A percentile compares a stretch with the other conserved stretches of the same genome.
These are phyloP conservation scores for Talaromyces islandicus DNA, from an alignment of 2,329 filamentous ascomycete species.

Conservation along the genomic window DNA sequence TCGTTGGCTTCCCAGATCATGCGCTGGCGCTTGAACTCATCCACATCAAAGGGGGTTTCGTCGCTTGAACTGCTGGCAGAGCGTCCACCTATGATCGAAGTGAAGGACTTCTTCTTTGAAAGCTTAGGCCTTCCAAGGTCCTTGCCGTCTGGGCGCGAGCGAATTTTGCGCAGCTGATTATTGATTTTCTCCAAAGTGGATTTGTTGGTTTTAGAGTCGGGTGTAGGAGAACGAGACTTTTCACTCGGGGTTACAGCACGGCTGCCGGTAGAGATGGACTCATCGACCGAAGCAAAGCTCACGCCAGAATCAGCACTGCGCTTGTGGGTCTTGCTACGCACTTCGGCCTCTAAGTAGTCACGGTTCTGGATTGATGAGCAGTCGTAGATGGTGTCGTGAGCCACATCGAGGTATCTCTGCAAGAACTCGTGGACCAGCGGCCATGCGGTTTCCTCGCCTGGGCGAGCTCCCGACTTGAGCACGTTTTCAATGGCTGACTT, in stretches of 20 bases:
- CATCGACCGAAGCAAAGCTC: slow-evolving; percentile 44
- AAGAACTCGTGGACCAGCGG: slow-evolving; percentile 42
- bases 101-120: slow-evolving; percentile 48
- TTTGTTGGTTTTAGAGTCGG: slow-evolving; percentile 15
- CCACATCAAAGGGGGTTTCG: slow-evolving; percentile 42
- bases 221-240: slow-evolving; percentile 38
- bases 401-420: slow-evolving; percentile 53
- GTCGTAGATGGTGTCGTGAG: slow-evolving; percentile 58
- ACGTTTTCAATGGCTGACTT: slow-evolving; percentile 48
- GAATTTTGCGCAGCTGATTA: slow-evolving; percentile 49
- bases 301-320: slow-evolving; percentile 61
- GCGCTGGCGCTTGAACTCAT: slow-evolving; percentile 43
- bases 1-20: slow-evolving; percentile 41
- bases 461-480: slow-evolving; percentile 47
- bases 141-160: slow-evolving; percentile 8
- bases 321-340: slow-evolving; percentile 31
- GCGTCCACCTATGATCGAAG: slow-evolving; percentile 43
- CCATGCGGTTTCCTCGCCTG: slow-evolving; percentile 53
- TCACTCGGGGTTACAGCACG: slow-evolving; percentile 20
- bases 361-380: slow-evolving; percentile 46
- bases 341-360: slow-evolving; percentile 28
- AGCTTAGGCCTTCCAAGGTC: slow-evolving; percentile 23
- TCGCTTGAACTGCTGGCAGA: slow-evolving; percentile 28
- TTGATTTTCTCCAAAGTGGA: slow-evolving; percentile 52
- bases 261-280: slow-evolving; percentile 23